A percentile compares a stretch with the other conserved stretches of the same genome.
Evolutionary conservation across 2,329 filamentous ascomycete genomes (phyloP).

Genomic region (Talaromyces verruculosus): DNA sequence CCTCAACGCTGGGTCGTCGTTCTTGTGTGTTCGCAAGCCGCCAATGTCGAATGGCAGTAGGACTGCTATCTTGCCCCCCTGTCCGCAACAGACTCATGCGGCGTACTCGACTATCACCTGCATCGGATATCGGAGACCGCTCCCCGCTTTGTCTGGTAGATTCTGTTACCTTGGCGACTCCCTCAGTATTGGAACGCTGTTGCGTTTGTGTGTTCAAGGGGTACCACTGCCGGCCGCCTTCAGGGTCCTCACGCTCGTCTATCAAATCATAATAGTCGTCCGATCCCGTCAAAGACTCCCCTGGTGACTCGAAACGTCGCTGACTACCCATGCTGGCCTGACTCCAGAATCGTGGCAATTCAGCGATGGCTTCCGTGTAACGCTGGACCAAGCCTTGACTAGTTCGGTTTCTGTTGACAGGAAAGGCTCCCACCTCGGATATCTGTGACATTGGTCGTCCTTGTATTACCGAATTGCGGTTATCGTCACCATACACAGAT

Average conservation of each 20-base stretch:
- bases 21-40: conserved; percentile 25
- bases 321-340: conserved; percentile 34
- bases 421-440: conserved; percentile 24
- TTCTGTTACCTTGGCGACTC: conserved; percentile 7
- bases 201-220: conserved; percentile 23
- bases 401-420: conserved; percentile 27
- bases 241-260: conserved; percentile 25
- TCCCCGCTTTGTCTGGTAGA: not conserved
- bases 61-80: conserved; percentile 25
- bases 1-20: conserved; percentile 25
- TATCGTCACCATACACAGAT: conserved; percentile 38
- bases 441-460: conserved; percentile 32
- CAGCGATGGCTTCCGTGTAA: conserved; percentile 39
- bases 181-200: conserved; percentile 18
- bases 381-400: conserved; percentile 41
- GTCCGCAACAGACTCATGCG: conserved; percentile 28
- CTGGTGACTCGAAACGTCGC: conserved; percentile 27
- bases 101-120: conserved; percentile 20
- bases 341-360: conserved; percentile 40
- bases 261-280: conserved; percentile 27
- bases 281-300: conserved; percentile 23
- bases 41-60: conserved; percentile 22
- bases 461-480: conserved; percentile 34
- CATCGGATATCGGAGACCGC: conserved; percentile 5
- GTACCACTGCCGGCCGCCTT: conserved; percentile 28